phyloP scores from a whole-genome alignment of 768 basidiomycete species.

The Hypholoma fasciculare region DNA sequence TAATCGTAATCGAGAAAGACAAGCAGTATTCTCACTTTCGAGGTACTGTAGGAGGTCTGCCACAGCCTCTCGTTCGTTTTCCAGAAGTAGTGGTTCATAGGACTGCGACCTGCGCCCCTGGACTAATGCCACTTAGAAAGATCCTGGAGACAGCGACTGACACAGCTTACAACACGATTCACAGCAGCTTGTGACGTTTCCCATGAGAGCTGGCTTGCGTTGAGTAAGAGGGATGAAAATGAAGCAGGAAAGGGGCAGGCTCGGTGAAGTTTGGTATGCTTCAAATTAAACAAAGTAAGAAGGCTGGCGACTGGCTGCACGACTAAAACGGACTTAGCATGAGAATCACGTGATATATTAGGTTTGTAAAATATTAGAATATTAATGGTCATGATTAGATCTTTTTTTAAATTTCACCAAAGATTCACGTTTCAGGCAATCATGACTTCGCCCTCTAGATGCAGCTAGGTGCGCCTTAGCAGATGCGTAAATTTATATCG shows the following conservation, averaged over 20 bases:
- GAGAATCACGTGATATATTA: not conserved
- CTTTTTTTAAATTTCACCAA: too few species aligned
- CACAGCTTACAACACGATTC: constrained; percentile 72
- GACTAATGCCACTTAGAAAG: constrained; percentile 44
- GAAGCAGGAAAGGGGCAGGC: constrained; percentile 8
- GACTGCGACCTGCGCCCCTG: constrained; percentile 81
- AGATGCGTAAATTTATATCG: not conserved
- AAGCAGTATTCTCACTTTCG: constrained; percentile 64
- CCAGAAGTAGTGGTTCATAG: constrained; percentile 83
- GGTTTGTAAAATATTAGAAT: too few species aligned
- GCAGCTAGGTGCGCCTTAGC: not conserved
- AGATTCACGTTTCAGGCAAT: too few species aligned
- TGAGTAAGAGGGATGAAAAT: constrained; percentile 5
- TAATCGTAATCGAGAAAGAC: not conserved
- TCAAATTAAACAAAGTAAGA: constrained; percentile 7
- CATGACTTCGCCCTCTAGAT: too few species aligned
- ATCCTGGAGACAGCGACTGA: constrained; percentile 16
- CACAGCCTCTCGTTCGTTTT: constrained; percentile 97
- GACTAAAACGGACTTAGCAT: constrained; percentile 3
- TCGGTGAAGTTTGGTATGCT: constrained; percentile 4
- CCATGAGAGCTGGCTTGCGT: constrained; percentile 45
- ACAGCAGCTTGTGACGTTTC: constrained; percentile 78
- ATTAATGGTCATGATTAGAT: too few species aligned
- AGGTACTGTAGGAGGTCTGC: constrained; percentile 96
- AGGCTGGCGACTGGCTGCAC: not conserved